These are phyloP conservation scores for Lodderomyces orthopsilosis DNA, from an alignment of 1,139 yeast species.

Conservation along the genomic window DNA sequence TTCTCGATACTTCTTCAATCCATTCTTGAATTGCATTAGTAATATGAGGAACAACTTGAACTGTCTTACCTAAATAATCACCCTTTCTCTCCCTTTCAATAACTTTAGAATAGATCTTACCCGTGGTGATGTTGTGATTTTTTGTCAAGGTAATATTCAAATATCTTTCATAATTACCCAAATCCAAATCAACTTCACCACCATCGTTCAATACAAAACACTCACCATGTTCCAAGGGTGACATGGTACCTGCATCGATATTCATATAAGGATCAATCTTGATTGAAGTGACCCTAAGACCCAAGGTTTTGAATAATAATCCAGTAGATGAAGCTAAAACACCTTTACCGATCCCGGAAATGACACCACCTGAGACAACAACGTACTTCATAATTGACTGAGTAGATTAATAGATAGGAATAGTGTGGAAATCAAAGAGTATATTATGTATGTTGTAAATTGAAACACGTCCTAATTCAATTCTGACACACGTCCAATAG, in stretches of 20 bases:
- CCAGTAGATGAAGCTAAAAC: slow-evolving; percentile 97
- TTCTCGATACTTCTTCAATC: slow-evolving; percentile 88
- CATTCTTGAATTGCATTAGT: slow-evolving; percentile 98
- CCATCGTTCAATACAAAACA: slow-evolving; percentile 97
- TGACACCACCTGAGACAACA: slow-evolving; percentile 98
- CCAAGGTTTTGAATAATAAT: slow-evolving; percentile 86
- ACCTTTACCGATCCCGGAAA: slow-evolving; percentile 98
- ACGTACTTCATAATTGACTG: slow-evolving; percentile 94
- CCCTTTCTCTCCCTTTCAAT: slow-evolving; percentile 95
- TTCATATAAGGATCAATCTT: slow-evolving; percentile 99
- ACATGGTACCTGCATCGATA: slow-evolving; percentile 99
- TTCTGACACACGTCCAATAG: background rate
- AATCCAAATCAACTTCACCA: slow-evolving; percentile 96
- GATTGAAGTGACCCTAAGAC: slow-evolving; percentile 92
- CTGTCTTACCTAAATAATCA: slow-evolving; percentile 98
- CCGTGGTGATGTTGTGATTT: slow-evolving; percentile 97
- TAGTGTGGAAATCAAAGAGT: background rate
- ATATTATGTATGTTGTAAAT: too few species aligned
- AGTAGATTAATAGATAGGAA: background rate
- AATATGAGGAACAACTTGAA: slow-evolving; percentile 96
- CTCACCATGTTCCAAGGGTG: slow-evolving; percentile 98
- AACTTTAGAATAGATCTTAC: slow-evolving; percentile 91
- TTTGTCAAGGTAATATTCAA: slow-evolving; percentile 87
- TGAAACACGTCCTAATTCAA: too few species aligned
- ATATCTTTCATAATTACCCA: slow-evolving; percentile 97